phyloP scores from a whole-genome alignment of 2,329 filamentous ascomycete genomes.

The Trichoderma breve region DNA sequence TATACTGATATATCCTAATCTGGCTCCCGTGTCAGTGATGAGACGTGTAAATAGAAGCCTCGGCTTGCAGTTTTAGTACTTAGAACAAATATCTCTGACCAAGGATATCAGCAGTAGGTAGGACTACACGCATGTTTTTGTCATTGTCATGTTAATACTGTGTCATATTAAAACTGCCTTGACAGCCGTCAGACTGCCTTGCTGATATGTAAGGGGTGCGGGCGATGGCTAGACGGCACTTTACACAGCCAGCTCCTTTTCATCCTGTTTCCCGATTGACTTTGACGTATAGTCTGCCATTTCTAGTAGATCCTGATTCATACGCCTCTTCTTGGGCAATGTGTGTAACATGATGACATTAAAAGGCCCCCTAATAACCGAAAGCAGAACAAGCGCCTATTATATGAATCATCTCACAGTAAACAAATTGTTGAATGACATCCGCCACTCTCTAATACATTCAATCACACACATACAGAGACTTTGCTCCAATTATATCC shows the following conservation, averaged over 20 bases:
- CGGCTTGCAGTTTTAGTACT: neutral
- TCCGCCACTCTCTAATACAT: neutral
- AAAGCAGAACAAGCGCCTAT: neutral
- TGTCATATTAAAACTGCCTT: neutral
- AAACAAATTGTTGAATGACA: neutral
- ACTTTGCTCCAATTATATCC: neutral
- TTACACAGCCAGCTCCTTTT: neutral
- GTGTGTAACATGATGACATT: neutral
- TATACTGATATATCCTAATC: neutral
- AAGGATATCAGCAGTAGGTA: neutral
- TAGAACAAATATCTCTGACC: neutral
- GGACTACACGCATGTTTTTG: neutral
- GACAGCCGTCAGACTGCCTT: neutral
- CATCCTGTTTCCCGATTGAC: neutral
- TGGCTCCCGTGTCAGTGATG: rapidly evolving
- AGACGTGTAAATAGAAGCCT: neutral
- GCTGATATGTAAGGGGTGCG: neutral
- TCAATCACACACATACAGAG: neutral
- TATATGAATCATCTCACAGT: neutral
- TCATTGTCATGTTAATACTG: neutral
- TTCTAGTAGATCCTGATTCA: neutral
- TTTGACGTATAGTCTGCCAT: neutral
- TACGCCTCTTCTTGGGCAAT: neutral
- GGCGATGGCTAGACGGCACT: neutral
- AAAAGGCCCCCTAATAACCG: neutral